Evolutionary conservation across 2,329 filamentous ascomycete genomes (phyloP), one percentile per base, ranked within the genome.

Genomic region (Cryphonectria radicalis): DNA sequence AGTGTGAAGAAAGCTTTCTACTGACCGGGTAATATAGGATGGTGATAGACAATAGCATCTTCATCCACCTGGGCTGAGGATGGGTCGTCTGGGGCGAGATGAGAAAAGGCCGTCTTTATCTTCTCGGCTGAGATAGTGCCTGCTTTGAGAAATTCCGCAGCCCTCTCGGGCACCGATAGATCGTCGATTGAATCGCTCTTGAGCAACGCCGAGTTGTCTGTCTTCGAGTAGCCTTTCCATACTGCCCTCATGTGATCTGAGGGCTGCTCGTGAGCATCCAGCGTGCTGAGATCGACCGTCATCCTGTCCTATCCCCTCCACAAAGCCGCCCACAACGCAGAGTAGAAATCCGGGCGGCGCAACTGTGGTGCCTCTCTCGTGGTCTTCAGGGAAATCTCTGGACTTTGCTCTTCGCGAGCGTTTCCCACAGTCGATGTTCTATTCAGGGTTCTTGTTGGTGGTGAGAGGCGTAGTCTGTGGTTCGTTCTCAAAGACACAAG

Each of bases 261-360:
- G 1, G 94, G 93, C 76, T 91, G 90, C 80, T 94, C 90, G 79
- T 95, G 89, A 40, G 94, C 91, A 80, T 97, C 92, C 3, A 95
- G 83, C 28, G 85, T 83, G 37, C 79, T 81, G 42, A 86, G 81
- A 70, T 84, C 81, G 43, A 81, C 77, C 1, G 81, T 80, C 84
- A 85, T 85, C 37, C 63, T 43, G 37, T 32, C 25, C 2, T 25
- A 57, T 6, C 43, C 17, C 40, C 8, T 35, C 37, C 22, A 25
- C 60, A 25, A 7, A 37, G 6, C 35, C 2, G n/a, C n/a, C 17
- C 50, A 22, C 14, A 35, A 50, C 6, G 5, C 22, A n/a, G 25
- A 25, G 25, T 28, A 32, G 11, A 28, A 22, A 7, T 32, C 7
- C 43, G 1, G 17, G 19, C 19, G 17, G 19, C 19, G 43, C 5